These are phyloP conservation scores for Coemansia reversa DNA, from an alignment of 192 early-diverging fungal species.

Conservation along the genomic window DNA sequence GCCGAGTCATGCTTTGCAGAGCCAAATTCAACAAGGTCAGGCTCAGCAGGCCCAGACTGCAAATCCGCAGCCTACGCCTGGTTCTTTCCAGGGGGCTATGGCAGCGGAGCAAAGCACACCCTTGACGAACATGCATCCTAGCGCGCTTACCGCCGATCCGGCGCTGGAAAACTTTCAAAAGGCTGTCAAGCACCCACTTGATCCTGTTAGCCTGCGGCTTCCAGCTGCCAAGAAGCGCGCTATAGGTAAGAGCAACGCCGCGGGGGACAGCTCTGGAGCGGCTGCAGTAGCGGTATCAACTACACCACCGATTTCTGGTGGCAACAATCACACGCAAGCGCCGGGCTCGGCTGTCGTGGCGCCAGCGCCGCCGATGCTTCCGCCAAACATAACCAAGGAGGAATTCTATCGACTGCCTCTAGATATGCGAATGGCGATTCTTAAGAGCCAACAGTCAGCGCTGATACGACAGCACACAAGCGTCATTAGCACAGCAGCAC, in stretches of 20 bases:
- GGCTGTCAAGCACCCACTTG: slow-evolving; percentile 53
- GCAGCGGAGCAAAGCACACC: slow-evolving; percentile 21
- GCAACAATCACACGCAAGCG: slow-evolving; percentile 7
- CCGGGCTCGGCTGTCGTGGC: slow-evolving; percentile 10
- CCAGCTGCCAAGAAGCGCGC: slow-evolving; percentile 46
- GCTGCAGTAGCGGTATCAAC: background rate
- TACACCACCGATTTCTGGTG: background rate
- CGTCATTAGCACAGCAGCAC: slow-evolving; percentile 10
- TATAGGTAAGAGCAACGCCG: slow-evolving; percentile 5
- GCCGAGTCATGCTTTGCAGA: too few relatives aligned
- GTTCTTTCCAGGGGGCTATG: background rate
- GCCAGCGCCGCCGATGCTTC: slow-evolving; percentile 36
- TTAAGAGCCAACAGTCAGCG: slow-evolving; percentile 37
- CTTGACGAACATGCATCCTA: slow-evolving; percentile 47
- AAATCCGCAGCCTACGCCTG: background rate
- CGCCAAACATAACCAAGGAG: slow-evolving; percentile 37
- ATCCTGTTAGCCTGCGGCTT: slow-evolving; percentile 39
- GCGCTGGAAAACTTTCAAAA: slow-evolving; percentile 45
- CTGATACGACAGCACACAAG: slow-evolving; percentile 38
- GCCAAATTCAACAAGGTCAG: background rate
- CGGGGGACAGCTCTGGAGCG: background rate
- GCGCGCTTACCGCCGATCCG: slow-evolving; percentile 41
- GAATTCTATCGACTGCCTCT: slow-evolving; percentile 39
- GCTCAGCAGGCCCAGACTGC: background rate
- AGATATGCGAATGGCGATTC: slow-evolving; percentile 25